phyloP scores from a whole-genome alignment of 2,329 filamentous ascomycete species.

The Fusarium metavorans region DNA sequence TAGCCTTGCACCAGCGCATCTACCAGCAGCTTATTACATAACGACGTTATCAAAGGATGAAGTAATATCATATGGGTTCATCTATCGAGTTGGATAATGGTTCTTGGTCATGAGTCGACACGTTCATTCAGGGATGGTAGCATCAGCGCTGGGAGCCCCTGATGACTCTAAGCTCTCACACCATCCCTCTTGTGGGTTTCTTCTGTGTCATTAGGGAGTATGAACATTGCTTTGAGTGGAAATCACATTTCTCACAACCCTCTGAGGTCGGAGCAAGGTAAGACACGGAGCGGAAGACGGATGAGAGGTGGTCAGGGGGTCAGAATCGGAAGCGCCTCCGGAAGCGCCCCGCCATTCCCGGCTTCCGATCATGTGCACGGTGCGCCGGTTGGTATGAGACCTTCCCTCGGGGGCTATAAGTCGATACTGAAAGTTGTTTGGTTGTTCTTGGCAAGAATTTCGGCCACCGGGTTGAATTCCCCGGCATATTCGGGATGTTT shows the following conservation, averaged over 20 bases:
- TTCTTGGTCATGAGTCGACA: slow-evolving; percentile 1
- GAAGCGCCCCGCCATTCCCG: not conserved
- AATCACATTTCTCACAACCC: not conserved
- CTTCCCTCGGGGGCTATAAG: too few species aligned
- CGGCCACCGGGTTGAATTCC: not conserved
- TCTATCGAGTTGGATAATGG: not conserved
- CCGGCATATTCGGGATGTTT: not conserved
- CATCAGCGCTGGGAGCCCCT: not conserved
- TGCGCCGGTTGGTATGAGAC: not conserved
- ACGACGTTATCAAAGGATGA: not conserved
- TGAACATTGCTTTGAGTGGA: not conserved
- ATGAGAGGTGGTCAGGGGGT: not conserved
- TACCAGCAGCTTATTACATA: not conserved
- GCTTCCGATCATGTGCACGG: not conserved
- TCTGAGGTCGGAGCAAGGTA: not conserved
- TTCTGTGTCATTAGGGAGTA: not conserved
- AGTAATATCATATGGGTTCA: not conserved
- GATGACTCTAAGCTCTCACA: not conserved
- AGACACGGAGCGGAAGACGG: not conserved
- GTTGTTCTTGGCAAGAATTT: not conserved
- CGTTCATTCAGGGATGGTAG: not conserved
- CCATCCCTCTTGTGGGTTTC: not conserved
- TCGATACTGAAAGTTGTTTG: not conserved
- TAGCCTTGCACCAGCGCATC: not conserved
- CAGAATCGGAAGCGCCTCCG: not conserved